These are phyloP conservation scores for Hypoxylon rickii DNA, from an alignment of 495 filamentous ascomycete species.

Conservation along the genomic window DNA sequence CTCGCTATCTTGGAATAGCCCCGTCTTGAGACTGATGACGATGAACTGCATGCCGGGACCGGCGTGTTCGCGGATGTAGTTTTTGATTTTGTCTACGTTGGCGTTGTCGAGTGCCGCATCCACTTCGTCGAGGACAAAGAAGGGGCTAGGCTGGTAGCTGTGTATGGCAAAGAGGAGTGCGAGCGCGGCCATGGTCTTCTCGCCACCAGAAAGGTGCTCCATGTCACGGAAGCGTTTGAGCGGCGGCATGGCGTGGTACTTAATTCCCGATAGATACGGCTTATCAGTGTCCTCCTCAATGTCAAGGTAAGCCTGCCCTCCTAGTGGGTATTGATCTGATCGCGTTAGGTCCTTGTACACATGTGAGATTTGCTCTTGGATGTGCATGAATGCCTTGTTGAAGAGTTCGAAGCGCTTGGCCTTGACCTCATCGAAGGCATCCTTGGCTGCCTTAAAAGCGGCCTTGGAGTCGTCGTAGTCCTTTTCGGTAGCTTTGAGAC, in stretches of 20 bases:
- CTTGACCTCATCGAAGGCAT: slow-evolving; percentile 81
- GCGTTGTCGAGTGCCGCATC: slow-evolving; percentile 97
- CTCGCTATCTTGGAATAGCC: slow-evolving; percentile 75
- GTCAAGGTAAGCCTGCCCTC: slow-evolving; percentile 93
- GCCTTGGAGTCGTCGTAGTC: slow-evolving; percentile 85
- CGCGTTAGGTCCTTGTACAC: slow-evolving; percentile 96
- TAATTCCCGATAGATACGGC: slow-evolving; percentile 91
- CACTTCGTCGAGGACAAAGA: slow-evolving; percentile 98
- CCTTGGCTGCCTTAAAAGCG: slow-evolving; percentile 72
- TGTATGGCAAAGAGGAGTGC: slow-evolving; percentile 96
- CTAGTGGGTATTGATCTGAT: slow-evolving; percentile 80
- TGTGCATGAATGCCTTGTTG: slow-evolving; percentile 92
- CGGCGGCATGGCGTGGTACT: slow-evolving; percentile 98
- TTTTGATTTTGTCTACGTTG: slow-evolving; percentile 92
- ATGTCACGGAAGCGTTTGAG: slow-evolving; percentile 99
- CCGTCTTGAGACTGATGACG: slow-evolving; percentile 92
- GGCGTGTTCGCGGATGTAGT: slow-evolving; percentile 92
- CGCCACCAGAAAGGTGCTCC: slow-evolving; percentile 95
- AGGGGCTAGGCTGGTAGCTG: slow-evolving; percentile 89
- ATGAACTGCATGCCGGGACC: slow-evolving; percentile 99
- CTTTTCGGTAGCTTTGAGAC: slow-evolving; percentile 82
- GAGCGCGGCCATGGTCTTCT: slow-evolving; percentile 98
- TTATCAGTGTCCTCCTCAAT: slow-evolving; percentile 83
- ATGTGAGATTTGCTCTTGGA: slow-evolving; percentile 88
- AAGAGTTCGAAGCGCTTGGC: slow-evolving; percentile 86